Evolutionary conservation across 805 yeast species (phyloP), one percentile per base, ranked within the genome.

Genomic region (Tanozyma kutaoensis): DNA sequence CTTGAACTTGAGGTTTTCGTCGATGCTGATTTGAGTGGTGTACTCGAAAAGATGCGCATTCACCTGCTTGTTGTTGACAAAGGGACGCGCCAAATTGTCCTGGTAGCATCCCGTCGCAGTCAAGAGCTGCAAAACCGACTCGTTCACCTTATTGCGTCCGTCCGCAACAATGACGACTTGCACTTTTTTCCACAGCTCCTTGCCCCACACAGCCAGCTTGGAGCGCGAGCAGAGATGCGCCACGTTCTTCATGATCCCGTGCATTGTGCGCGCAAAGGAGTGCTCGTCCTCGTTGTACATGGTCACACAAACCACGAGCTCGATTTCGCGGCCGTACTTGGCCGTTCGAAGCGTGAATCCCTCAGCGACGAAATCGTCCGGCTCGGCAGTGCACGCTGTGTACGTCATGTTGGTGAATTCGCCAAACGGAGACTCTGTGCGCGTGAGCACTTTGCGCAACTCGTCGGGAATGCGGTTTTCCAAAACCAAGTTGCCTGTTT

Each of bases 51-150:
- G 56, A 56, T 91, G 99, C 0, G 96, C 93, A 45, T 77, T 74
- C 20, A 93, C 99, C 30, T 77, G 79, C 44, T 82, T 79, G 42
- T 82, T 81, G 50, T 91, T 91, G 31, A 91, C 98, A 35, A 66
- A 77, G 20, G 93, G 88, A 48, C 93, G 79, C 26, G 99, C 95
- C 52, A 91, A 82, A 26, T 95, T 96, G 36, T 88, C 97, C 50
- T 91, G 99, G 50, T 84, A 91, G 25, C 91, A 81, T 40, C 99
- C 99, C 55, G 93, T 74, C 0, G 96, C 95, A 1, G 95, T 85
- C 32, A 91, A 62, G 24, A 81, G 69, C 50, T 88, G 95, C 24
- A 91, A 55, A 2, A 86, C 88, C 12, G 93, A 79, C 14, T 80
- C 80, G 40, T 73, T 66, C 25, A 91, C 76, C 45, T 88, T 88